Conservation (phyloP, 371 early-diverging fungal species). For the Thermomucor indicae-seudaticae region DNA sequence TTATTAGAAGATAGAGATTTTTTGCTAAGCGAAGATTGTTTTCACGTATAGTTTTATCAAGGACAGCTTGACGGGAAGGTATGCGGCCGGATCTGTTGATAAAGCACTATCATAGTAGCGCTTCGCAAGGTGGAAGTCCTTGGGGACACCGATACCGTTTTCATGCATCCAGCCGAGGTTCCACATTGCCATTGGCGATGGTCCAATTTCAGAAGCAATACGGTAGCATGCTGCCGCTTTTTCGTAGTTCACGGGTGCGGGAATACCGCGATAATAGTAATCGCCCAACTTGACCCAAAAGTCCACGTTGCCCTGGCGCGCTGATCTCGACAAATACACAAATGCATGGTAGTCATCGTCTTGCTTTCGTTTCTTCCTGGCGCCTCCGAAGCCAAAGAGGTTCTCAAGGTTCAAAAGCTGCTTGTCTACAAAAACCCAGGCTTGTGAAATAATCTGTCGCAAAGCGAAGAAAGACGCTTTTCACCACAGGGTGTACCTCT, state of each 20-base stretch:
- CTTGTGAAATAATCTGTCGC: background rate
- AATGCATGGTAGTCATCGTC: slow-evolving; percentile 51
- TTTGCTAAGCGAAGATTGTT: no score
- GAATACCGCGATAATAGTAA: slow-evolving; percentile 87
- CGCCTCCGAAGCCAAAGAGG: background rate
- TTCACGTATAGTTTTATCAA: slow-evolving; percentile 66
- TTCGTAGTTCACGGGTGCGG: slow-evolving; percentile 61
- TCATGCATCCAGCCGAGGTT: slow-evolving; percentile 97
- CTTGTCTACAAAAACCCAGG: background rate
- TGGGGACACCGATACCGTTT: slow-evolving; percentile 79
- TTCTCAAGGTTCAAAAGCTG: slow-evolving; percentile 5
- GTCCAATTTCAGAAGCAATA: slow-evolving; percentile 76
- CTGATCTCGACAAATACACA: slow-evolving; percentile 89
- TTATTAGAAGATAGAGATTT: no score
- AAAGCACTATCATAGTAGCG: slow-evolving; percentile 84
- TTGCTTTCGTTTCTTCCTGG: slow-evolving; percentile 3
- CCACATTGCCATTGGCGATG: slow-evolving; percentile 88
- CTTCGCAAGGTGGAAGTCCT: slow-evolving; percentile 91
- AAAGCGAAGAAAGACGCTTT: no score
- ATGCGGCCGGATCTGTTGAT: slow-evolving; percentile 72
- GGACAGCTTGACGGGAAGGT: slow-evolving; percentile 77
- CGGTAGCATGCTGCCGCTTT: slow-evolving; percentile 86
- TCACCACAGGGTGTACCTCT: slow-evolving; percentile 29
- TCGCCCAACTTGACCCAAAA: slow-evolving; percentile 92
- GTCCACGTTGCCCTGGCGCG: slow-evolving; percentile 90